phyloP scores from a whole-genome alignment of 23 red algal genomes.

The Cyanidiococcus yangmingshanensis region DNA sequence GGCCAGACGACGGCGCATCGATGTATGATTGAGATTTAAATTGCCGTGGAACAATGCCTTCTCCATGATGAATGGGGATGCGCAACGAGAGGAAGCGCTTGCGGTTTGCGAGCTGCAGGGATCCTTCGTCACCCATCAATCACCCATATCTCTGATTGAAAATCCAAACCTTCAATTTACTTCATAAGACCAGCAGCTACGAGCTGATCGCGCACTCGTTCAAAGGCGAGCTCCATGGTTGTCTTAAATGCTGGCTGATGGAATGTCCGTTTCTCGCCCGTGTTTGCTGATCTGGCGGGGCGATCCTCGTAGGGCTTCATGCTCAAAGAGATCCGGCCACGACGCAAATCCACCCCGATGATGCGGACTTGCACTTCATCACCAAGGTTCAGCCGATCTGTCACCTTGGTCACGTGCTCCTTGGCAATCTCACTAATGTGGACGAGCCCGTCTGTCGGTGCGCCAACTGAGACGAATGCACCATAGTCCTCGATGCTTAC shows the following conservation, averaged over 20 bases:
- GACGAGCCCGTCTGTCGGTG: constrained; percentile 85
- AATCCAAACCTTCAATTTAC: not conserved
- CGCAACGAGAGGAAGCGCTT: no score
- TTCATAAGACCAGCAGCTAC: not conserved
- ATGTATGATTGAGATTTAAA: no score
- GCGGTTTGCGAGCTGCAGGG: no score
- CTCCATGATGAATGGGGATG: no score
- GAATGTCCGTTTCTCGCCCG: not conserved
- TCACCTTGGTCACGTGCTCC: constrained; percentile 30
- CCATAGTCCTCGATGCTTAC: constrained; percentile 73
- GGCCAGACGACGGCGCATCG: no score
- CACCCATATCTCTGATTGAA: no score
- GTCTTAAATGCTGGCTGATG: constrained; percentile 17
- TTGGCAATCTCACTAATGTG: constrained; percentile 82
- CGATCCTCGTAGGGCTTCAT: constrained; percentile 32
- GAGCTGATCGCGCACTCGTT: constrained; percentile 28
- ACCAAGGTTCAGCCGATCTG: constrained; percentile 29
- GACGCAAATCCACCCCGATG: constrained; percentile 33
- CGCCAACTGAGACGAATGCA: constrained; percentile 59
- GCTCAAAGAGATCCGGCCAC: constrained; percentile 39
- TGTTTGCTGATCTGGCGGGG: not conserved
- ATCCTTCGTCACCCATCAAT: no score
- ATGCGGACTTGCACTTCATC: constrained; percentile 50
- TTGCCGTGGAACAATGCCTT: no score
- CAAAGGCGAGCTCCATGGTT: constrained; percentile 60